These are phyloP conservation scores for Paecilomyces formosus DNA, from an alignment of 2,329 filamentous ascomycete species.

Conservation along the genomic window DNA sequence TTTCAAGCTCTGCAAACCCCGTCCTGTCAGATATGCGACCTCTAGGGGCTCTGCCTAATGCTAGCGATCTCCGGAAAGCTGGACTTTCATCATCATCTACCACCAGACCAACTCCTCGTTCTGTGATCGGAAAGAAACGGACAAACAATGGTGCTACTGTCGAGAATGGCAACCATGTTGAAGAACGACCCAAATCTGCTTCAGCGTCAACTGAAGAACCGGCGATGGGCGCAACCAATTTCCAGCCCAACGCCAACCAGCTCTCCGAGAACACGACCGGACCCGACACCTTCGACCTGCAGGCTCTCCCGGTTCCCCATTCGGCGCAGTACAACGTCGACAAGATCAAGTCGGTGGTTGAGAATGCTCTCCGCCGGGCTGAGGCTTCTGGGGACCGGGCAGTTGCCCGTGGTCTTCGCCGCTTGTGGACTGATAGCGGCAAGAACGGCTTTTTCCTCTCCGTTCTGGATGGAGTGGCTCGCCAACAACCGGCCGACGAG, in stretches of 20 bases:
- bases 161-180: constrained; percentile 7
- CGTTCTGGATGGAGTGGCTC: constrained; percentile 21
- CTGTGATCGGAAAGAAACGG: constrained; percentile 32
- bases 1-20: constrained; percentile 56
- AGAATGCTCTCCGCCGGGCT: constrained; percentile 19
- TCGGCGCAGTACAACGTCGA: constrained; percentile 20
- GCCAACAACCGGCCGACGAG: constrained; percentile 16
- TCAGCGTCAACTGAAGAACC: constrained; percentile 9
- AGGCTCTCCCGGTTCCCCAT: constrained; percentile 12
- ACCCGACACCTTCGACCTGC: constrained; percentile 6
- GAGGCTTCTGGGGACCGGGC: constrained; percentile 19
- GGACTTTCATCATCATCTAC: constrained; percentile 32
- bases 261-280: constrained; percentile 10
- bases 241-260: constrained; percentile 4
- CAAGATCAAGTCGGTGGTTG: constrained; percentile 18
- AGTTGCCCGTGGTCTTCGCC: constrained; percentile 20
- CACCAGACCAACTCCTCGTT: constrained; percentile 34
- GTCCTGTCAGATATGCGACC: constrained; percentile 80
- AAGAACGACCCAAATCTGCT: constrained; percentile 11
- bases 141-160: constrained; percentile 18
- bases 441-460: constrained; percentile 24
- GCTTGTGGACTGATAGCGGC: constrained; percentile 18
- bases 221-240: constrained; percentile 3
- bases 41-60: constrained; percentile 62
- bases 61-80: constrained; percentile 49